Percentiles rank a stretch among this genome's conserved stretches.
Conservation (phyloP, 805 yeast genomes). For the Myxozyma mucilagina region DNA sequence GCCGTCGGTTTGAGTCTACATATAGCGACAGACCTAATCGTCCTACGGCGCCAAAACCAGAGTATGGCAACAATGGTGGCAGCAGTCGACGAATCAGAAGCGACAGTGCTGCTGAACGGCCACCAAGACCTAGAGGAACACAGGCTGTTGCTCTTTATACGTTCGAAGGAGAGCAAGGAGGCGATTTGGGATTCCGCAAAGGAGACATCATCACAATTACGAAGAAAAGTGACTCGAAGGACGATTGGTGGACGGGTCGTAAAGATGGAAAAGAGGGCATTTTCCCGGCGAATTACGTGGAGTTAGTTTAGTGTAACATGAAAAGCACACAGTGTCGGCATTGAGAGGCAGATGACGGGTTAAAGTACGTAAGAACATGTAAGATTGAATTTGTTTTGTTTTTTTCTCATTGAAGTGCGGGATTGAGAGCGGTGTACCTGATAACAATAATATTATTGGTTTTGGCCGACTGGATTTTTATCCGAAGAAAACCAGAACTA, state of each 20-base stretch:
- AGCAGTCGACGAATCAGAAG: conserved; percentile 8
- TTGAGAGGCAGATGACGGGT: too few species aligned
- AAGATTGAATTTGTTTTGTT: too few species aligned
- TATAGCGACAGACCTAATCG: conserved; percentile 45
- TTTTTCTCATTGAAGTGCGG: neutral
- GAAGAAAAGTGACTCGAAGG: conserved; percentile 81
- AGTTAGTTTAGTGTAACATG: conserved; percentile 51
- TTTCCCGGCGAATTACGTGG: conserved; percentile 96
- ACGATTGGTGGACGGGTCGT: conserved; percentile 99
- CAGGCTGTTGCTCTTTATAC: conserved; percentile 89
- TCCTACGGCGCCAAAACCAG: conserved; percentile 48
- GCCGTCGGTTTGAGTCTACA: conserved; percentile 46
- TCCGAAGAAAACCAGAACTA: neutral
- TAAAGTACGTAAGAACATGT: neutral
- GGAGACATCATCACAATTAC: conserved; percentile 90
- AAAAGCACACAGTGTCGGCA: neutral
- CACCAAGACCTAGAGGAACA: conserved; percentile 44
- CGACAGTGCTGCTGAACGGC: conserved; percentile 6
- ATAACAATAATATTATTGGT: neutral
- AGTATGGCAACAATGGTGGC: conserved; percentile 36
- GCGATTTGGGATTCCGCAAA: conserved; percentile 88
- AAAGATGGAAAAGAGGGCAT: conserved; percentile 82
- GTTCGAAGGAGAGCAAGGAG: conserved; percentile 89
- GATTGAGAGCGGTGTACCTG: neutral
- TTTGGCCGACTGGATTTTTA: neutral